phyloP scores from a whole-genome alignment of 345 rosid genomes.

The Garcia nutans region DNA sequence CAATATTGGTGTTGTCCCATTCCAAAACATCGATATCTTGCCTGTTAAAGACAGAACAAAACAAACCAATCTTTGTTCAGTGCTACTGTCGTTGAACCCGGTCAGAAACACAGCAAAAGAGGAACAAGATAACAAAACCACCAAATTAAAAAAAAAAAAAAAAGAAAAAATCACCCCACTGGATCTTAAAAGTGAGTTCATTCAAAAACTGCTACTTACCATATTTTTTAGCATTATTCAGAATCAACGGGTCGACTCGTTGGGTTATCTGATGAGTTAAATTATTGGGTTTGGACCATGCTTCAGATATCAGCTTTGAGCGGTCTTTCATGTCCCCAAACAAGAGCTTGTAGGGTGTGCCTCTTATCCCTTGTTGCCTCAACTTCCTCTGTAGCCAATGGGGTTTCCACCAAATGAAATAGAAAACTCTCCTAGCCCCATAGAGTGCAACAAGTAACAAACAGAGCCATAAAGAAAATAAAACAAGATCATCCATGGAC shows the following conservation, averaged over 20 bases:
- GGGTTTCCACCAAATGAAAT: slow-evolving; percentile 42
- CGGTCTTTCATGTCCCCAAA: slow-evolving; percentile 42
- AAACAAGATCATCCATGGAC: slow-evolving; percentile 1
- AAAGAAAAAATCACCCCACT: too few relatives aligned
- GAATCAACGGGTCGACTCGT: slow-evolving; percentile 41
- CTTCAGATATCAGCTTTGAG: slow-evolving; percentile 27
- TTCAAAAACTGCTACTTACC: slow-evolving; percentile 23
- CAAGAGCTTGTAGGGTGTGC: slow-evolving; percentile 39
- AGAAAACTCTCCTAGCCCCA: background rate
- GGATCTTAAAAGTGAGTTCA: background rate
- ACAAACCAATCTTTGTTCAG: too few relatives aligned
- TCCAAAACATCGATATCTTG: slow-evolving; percentile 43
- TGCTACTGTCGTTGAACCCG: too few relatives aligned
- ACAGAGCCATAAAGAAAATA: background rate
- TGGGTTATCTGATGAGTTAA: slow-evolving; percentile 35
- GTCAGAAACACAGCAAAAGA: too few relatives aligned
- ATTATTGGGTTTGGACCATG: slow-evolving; percentile 42
- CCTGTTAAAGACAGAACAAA: slow-evolving; percentile 31
- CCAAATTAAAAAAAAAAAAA: too few relatives aligned
- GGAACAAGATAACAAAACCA: too few relatives aligned
- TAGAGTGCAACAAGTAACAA: slow-evolving; percentile 1
- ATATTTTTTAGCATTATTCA: slow-evolving; percentile 28
- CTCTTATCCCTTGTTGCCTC: slow-evolving; percentile 39
- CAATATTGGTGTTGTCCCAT: slow-evolving; percentile 44
- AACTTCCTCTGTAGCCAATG: slow-evolving; percentile 33